Evolutionary conservation across 139 green algal genomes (phyloP).

Genomic region (Micromonas commoda): DNA sequence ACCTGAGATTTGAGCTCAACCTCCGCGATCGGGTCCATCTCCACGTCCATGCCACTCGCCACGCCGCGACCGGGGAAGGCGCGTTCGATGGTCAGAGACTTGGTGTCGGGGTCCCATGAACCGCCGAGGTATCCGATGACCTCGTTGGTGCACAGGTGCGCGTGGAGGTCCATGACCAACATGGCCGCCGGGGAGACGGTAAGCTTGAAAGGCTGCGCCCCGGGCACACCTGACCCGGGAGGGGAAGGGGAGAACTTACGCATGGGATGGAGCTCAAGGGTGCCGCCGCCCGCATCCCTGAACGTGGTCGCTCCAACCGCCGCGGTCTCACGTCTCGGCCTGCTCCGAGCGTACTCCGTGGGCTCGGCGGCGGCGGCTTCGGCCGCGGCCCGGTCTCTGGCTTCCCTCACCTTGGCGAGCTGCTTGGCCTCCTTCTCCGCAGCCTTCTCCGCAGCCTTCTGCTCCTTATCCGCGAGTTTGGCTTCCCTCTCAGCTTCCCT

Average conservation of each 20-base stretch:
- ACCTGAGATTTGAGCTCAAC: slow-evolving; percentile 55
- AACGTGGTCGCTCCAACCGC: neutral
- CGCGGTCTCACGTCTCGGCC: slow-evolving; percentile 23
- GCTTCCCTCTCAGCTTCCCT: no score
- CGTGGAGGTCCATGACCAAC: slow-evolving; percentile 28
- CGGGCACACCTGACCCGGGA: neutral
- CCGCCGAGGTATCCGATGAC: slow-evolving; percentile 33
- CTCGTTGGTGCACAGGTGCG: slow-evolving; percentile 29
- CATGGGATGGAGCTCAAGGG: neutral
- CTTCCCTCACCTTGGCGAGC: no score
- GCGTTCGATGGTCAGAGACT: neutral
- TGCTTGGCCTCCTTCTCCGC: no score
- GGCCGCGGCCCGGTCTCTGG: no score
- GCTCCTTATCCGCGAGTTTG: no score
- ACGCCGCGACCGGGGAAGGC: slow-evolving; percentile 1
- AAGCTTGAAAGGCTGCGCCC: slow-evolving; percentile 19
- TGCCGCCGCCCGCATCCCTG: neutral
- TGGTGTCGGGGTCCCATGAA: slow-evolving; percentile 11
- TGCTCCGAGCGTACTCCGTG: slow-evolving; percentile 35
- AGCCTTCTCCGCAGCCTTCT: no score
- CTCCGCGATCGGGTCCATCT: slow-evolving; percentile 65
- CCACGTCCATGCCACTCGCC: slow-evolving; percentile 20
- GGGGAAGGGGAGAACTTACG: neutral
- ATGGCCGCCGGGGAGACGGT: neutral
- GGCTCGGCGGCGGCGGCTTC: slow-evolving; percentile 20